phyloP scores from a whole-genome alignment of 345 rosid species.

The Nephelium lappaceum region DNA sequence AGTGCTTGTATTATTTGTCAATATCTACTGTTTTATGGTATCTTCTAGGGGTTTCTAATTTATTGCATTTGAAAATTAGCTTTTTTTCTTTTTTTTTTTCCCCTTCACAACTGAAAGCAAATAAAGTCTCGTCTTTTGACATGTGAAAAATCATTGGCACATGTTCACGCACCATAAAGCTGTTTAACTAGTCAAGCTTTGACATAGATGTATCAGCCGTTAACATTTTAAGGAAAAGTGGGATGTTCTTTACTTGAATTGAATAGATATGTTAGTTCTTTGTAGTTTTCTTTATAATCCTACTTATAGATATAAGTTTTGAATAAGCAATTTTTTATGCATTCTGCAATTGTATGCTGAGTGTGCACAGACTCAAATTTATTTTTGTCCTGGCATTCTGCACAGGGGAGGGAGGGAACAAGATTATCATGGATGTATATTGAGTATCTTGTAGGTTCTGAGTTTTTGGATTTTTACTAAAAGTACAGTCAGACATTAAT shows the following conservation, averaged over 20 bases:
- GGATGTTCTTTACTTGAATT: not conserved
- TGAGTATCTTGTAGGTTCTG: constrained; percentile 1
- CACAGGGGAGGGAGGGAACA: not conserved
- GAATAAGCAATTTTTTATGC: not conserved
- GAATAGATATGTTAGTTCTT: not conserved
- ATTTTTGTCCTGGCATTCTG: not conserved
- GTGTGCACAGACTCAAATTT: not conserved
- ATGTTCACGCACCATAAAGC: not conserved
- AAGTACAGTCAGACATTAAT: not conserved
- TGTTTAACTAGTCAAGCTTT: not conserved
- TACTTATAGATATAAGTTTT: not conserved
- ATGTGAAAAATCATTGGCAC: not conserved
- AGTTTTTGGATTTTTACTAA: not conserved
- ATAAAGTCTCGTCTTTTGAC: not conserved
- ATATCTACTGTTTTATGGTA: not conserved
- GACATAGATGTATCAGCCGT: not conserved
- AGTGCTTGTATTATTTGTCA: not conserved
- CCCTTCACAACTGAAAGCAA: not conserved
- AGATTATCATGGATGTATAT: not conserved
- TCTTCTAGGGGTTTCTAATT: not conserved
- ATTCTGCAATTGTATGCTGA: not conserved
- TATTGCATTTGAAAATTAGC: not conserved
- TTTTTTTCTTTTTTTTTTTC: not conserved
- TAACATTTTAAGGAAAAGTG: not conserved
- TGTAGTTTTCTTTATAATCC: not conserved